Evolutionary conservation across 306 rosid species (phyloP), one percentile per base, ranked within the genome.

Genomic region (Acacia confusa): DNA sequence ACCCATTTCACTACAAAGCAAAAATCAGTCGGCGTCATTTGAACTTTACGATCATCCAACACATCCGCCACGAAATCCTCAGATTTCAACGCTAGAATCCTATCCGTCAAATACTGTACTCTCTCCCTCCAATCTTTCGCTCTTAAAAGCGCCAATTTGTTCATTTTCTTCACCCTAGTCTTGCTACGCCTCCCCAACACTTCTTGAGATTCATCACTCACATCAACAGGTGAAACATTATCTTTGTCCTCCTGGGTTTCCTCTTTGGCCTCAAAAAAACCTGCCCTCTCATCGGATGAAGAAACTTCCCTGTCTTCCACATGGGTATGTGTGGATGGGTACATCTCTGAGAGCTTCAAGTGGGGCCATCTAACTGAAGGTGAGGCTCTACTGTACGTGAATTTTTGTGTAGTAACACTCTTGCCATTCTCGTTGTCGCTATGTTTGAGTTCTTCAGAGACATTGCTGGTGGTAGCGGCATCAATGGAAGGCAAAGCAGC

Each of bases 61-160:
- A 92, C 97, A 82, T 87, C 91, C 7, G 94, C 97, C 38, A 95
- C 99, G 25, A 88, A 93, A 79, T 92, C 97, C 47, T 89, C 95
- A 0, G 92, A 71, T 34, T 90, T 86, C 88, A 92, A 78, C 7
- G 63, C 92, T 43, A 95, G 79, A 83, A 95, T 91, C 85, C 89
- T 89, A 58, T 92, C 94, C 6, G 95, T 92, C 72, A 87, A 89
- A 61, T 82, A 88, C 41, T 88, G 88, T 55, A 91, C 97, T 71
- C 97, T 92, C 70, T 92, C 97, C 86, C 97, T 89, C 99, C 99
- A 95, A 84, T 91, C 90, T 72, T 91, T 90, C 30, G 94, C 99
- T 65, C 91, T 89, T 77, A 79, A 89, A 4, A 95, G 86, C 1
- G 97, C 99, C 83, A 92, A 65, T 45, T 91, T 92, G 82, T 84